Evolutionary conservation across 441 rosid species (phyloP), one percentile per base, ranked within the genome.

Genomic region (Euphorbia schlechtendalii): DNA sequence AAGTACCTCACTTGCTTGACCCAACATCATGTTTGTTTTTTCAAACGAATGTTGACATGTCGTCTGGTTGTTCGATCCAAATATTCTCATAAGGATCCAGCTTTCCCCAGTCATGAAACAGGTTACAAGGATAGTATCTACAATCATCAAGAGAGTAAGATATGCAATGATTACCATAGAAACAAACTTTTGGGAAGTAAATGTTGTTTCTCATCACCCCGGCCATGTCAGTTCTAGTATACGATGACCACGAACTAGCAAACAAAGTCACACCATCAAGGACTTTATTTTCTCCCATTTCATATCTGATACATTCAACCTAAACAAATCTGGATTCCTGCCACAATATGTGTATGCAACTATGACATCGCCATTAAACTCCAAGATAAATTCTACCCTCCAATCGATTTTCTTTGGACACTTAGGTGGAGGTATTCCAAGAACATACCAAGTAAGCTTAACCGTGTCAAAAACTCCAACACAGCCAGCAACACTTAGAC

Each of bases 111-210:
- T 85, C 87, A 68, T 85, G 69, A 56, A 80, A 74, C 76, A 79
- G 84, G 74, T 87, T 87, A 14, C 83, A 80, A 25, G 90, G 90
- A 75, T n/a, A n/a, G n/a, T n/a, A n/a, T n/a, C n/a, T n/a, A n/a
- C n/a, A n/a, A n/a, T n/a, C n/a, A n/a, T n/a, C 73, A 38, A 85
- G 78, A 7, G 89, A 85, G 73, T 75, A 85, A 18, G 89, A 82
- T 63, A 87, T 80, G 79, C 90, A 87, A 34, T 84, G 86, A 68
- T 78, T 85, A 68, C 86, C 81, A 72, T 73, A 79, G 76, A 81
- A 82, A 48, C 87, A 84, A 40, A 82, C 84, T 76, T 79, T 85
- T 24, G 87, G 73, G 80, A 85, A n/a, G n/a, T n/a, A n/a, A n/a
- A n/a, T n/a, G n/a, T n/a, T n/a, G n/a, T n/a, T n/a, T n/a, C n/a